Percentiles rank a stretch among this genome's conserved stretches.
Evolutionary conservation across 2,329 filamentous ascomycete species (phyloP).

Genomic region (Chaetothyriales sp.): DNA sequence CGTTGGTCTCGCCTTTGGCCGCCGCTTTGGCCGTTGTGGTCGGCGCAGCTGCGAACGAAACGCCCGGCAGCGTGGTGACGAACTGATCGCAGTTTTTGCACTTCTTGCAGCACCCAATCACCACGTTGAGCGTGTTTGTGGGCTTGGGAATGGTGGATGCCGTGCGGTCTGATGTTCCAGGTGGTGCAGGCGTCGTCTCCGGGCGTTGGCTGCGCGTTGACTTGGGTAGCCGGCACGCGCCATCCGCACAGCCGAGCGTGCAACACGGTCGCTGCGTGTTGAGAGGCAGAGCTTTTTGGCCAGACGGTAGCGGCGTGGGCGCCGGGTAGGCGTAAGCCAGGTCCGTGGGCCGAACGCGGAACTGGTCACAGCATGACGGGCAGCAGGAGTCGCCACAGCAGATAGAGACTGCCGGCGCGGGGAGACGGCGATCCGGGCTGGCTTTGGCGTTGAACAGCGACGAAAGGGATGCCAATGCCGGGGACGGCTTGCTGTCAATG

Average conservation of each 20-base stretch:
- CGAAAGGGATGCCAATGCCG: not conserved
- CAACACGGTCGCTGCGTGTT: not conserved
- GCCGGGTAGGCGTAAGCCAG: not conserved
- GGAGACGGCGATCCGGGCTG: not conserved
- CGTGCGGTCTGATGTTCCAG: not conserved
- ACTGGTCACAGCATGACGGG: not conserved
- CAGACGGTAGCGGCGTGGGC: not conserved
- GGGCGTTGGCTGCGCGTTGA: not conserved
- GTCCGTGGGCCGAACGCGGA: not conserved
- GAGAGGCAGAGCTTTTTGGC: not conserved
- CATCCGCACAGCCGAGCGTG: not conserved
- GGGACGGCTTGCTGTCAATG: not conserved
- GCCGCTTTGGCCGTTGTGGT: too few relatives aligned
- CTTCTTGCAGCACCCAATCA: not conserved
- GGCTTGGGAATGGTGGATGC: not conserved
- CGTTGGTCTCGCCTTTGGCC: not conserved
- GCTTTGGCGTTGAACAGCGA: not conserved
- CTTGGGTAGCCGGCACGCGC: not conserved
- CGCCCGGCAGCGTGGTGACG: not conserved
- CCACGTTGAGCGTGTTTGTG: not conserved
- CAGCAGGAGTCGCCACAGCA: not conserved
- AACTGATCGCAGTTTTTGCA: not conserved
- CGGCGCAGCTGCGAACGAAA: not conserved
- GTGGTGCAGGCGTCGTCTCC: not conserved
- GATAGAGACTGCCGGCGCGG: not conserved